Evolutionary conservation across 805 yeast genomes (phyloP).

Genomic region (Lachancea nothofagi): DNA sequence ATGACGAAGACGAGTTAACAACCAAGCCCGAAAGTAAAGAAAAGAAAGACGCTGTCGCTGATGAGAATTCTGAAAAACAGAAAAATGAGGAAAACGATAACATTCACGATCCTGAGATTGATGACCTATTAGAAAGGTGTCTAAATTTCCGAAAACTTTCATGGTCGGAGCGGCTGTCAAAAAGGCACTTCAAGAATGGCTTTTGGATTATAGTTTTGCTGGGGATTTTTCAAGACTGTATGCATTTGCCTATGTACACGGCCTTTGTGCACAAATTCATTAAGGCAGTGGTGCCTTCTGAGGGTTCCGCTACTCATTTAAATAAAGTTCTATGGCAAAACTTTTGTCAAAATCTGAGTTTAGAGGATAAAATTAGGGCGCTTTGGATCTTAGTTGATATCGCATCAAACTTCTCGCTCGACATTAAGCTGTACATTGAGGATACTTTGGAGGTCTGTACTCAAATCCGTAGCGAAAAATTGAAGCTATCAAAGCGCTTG

Average conservation of each 20-base stretch:
- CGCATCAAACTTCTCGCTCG: conserved; percentile 34
- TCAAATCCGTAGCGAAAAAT: conserved; percentile 32
- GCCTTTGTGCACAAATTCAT: conserved; percentile 45
- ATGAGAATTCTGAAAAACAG: conserved; percentile 23
- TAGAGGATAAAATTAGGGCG: conserved; percentile 49
- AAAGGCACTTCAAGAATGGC: conserved; percentile 74
- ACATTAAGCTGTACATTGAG: conserved; percentile 30
- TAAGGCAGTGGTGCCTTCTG: conserved; percentile 44
- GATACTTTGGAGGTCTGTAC: conserved; percentile 30
- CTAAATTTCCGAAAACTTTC: conserved; percentile 52
- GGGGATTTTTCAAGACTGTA: conserved; percentile 51
- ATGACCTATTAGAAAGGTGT: conserved; percentile 30
- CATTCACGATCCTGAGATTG: conserved; percentile 5
- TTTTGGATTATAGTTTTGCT: conserved; percentile 76
- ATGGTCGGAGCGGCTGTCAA: conserved; percentile 76
- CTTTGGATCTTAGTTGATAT: conserved; percentile 61
- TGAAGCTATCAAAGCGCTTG: conserved; percentile 25
- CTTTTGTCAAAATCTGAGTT: conserved; percentile 49
- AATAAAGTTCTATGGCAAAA: conserved; percentile 40
- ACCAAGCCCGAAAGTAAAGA: conserved; percentile 12
- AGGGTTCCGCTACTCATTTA: conserved; percentile 23
- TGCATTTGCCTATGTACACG: conserved; percentile 27
- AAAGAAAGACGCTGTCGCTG: conserved; percentile 23
- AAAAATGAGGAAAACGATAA: conserved; percentile 20
- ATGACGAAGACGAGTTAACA: conserved; percentile 11